A percentile compares a stretch with the other conserved stretches of the same genome.
These are phyloP conservation scores for Areca catechu DNA, from an alignment of 176 grass and related monocot genomes.

Conservation along the genomic window DNA sequence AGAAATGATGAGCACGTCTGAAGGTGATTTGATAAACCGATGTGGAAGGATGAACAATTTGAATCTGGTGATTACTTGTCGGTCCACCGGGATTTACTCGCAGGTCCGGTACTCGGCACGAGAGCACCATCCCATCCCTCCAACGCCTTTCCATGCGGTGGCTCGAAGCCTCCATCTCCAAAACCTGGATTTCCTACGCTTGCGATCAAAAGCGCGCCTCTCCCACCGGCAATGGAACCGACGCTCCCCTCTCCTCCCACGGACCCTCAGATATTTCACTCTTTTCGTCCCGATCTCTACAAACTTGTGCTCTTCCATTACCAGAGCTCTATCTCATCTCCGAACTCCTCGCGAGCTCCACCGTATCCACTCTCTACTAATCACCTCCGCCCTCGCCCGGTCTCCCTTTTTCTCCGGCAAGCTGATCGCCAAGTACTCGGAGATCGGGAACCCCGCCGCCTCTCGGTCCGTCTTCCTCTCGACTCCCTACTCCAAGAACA, in stretches of 20 bases:
- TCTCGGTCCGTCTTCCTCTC: background rate
- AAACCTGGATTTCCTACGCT: slow-evolving; percentile 1
- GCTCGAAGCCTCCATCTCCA: background rate
- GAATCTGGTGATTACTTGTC: too few species aligned
- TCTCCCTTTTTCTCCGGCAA: slow-evolving; percentile 4
- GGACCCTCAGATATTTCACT: background rate
- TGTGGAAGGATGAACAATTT: too few species aligned
- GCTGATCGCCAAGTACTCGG: slow-evolving; percentile 3
- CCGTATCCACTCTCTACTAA: background rate
- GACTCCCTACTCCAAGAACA: background rate
- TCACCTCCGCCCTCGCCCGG: background rate
- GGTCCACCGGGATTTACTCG: too few species aligned
- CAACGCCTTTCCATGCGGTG: too few species aligned
- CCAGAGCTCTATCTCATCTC: background rate
- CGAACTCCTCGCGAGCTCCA: background rate
- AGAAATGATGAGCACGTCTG: too few species aligned
- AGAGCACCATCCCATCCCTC: too few species aligned
- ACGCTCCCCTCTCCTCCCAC: background rate
- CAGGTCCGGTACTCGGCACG: too few species aligned
- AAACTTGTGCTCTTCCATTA: background rate
- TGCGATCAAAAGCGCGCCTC: background rate
- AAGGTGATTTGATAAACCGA: too few species aligned
- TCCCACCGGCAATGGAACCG: background rate
- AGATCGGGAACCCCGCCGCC: background rate
- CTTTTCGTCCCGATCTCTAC: background rate